Conservation (phyloP, 2,329 filamentous ascomycete species). For the Hysterium pulicare region DNA sequence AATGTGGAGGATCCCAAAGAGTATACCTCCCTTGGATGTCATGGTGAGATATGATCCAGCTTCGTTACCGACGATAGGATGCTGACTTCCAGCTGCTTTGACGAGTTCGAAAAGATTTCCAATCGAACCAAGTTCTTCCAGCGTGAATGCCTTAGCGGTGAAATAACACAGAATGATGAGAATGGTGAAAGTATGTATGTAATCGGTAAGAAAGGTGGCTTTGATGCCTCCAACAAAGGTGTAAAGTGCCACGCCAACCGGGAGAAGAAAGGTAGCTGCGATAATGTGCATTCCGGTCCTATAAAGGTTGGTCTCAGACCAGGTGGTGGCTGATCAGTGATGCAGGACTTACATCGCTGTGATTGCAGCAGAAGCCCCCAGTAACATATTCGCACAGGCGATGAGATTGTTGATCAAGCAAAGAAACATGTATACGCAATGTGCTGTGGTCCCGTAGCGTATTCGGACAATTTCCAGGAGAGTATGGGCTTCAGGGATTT, state of each 20-base stretch:
- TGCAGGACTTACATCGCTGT: slow-evolving; percentile 21
- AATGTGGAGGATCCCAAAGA: slow-evolving; percentile 51
- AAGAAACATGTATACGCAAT: slow-evolving; percentile 52
- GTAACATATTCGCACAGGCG: slow-evolving; percentile 52
- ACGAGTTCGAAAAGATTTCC: slow-evolving; percentile 51
- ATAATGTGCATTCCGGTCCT: slow-evolving; percentile 50
- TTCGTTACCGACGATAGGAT: slow-evolving; percentile 52
- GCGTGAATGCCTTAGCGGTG: slow-evolving; percentile 45
- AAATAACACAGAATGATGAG: slow-evolving; percentile 53
- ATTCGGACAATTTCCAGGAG: slow-evolving; percentile 53
- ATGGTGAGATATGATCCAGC: slow-evolving; percentile 56
- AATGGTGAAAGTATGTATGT: slow-evolving; percentile 55
- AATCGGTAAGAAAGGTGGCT: slow-evolving; percentile 47
- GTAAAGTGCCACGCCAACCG: slow-evolving; percentile 25
- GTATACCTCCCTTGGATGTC: slow-evolving; percentile 51
- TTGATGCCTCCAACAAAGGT: slow-evolving; percentile 16
- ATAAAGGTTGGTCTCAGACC: slow-evolving; percentile 23
- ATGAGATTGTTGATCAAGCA: slow-evolving; percentile 56
- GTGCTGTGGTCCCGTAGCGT: slow-evolving; percentile 47
- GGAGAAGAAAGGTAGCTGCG: slow-evolving; percentile 47
- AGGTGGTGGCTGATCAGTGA: not conserved
- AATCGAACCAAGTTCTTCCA: slow-evolving; percentile 48
- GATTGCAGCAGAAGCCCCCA: slow-evolving; percentile 45
- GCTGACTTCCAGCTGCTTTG: slow-evolving; percentile 40
- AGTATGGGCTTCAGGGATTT: slow-evolving; percentile 54